phyloP scores from a whole-genome alignment of 331 rosid species.

The Prunus yedoensis region DNA sequence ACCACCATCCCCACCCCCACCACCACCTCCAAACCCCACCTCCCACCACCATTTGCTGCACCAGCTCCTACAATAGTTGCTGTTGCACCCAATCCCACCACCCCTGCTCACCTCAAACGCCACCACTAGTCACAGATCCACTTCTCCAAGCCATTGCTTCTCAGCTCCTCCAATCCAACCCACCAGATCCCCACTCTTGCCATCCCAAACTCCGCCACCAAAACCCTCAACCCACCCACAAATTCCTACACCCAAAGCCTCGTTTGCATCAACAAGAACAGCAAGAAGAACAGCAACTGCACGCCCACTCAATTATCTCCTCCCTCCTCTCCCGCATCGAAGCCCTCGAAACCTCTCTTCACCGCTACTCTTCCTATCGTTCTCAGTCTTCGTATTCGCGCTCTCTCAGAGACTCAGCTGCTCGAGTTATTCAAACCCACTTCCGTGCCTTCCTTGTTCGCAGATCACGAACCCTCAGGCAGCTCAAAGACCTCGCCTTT shows the following conservation, averaged over 20 bases:
- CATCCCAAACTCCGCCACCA: conserved; percentile 22
- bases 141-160: conserved; percentile 56
- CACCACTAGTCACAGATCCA: conserved; percentile 40
- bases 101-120: conserved; percentile 16
- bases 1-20: conserved; percentile 23
- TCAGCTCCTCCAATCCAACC: conserved; percentile 41
- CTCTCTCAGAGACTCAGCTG: conserved; percentile 69
- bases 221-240: conserved; percentile 19
- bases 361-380: conserved; percentile 28
- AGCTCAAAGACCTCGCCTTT: conserved; percentile 74
- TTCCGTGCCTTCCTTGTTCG: conserved; percentile 85
- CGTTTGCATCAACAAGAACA: background rate
- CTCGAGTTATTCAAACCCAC: conserved; percentile 73
- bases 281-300: background rate
- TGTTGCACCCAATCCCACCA: conserved; percentile 33
- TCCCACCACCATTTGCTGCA: conserved; percentile 38
- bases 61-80: conserved; percentile 19
- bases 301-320: conserved; percentile 36
- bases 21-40: conserved; percentile 31
- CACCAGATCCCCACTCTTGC: conserved; percentile 16
- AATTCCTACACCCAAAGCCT: conserved; percentile 24
- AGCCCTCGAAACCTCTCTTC: conserved; percentile 74
- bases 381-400: conserved; percentile 13
- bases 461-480: conserved; percentile 75
- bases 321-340: conserved; percentile 67